Evolutionary conservation across 495 filamentous ascomycete genomes (phyloP), one percentile per base, ranked within the genome.

Genomic region (Friedmanniomyces endolithicus): DNA sequence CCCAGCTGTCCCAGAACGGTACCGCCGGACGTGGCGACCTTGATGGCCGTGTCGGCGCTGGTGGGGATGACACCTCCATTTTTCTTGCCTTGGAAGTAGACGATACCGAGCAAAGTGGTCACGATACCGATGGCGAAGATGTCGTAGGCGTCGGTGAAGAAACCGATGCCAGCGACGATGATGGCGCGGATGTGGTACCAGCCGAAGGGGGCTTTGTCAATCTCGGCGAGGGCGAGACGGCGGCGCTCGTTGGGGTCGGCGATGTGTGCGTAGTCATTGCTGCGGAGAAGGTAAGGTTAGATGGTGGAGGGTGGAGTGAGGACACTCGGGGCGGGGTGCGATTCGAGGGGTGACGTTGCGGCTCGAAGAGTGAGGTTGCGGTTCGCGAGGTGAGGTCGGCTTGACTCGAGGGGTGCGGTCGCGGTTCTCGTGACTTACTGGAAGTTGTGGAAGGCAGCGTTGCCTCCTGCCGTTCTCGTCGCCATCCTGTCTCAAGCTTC

Each of bases 1-100:
- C 77, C 77, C 23, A 94, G 67, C 69, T 94, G 88, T 41, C 89
- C 89, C 56, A 94, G 70, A 57, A 94, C 86, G 23, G 87, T 94
- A 41, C 89, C 88, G 54, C 79, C 83, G 11, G 84, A 90, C n/a
- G 88, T 92, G 8, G 88, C 78, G 14, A 88, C 81, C 69, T 95
- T 95, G 72, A 95, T 88, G 46, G 84, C 87, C 1, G 85, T 90
- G 63, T 90, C 67, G 9, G 82, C 78, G 55, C 66, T 70, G 49
- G 72, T 74, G 23, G 82, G 81, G 63, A 87, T 83, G 2, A 63
- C 56, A 35, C 70, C 70, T 12, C 31, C 51, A 17, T 55, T 58
- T 25, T 51, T 44, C 25, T 57, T 27, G 24, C 65, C 66, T 22
- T 80, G 75, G 71, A 75, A 87, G 74, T 78, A 88, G 53, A 85